Base-by-base conservation (phyloP, 805 yeast species). In the Starmerella kuoi region DNA sequence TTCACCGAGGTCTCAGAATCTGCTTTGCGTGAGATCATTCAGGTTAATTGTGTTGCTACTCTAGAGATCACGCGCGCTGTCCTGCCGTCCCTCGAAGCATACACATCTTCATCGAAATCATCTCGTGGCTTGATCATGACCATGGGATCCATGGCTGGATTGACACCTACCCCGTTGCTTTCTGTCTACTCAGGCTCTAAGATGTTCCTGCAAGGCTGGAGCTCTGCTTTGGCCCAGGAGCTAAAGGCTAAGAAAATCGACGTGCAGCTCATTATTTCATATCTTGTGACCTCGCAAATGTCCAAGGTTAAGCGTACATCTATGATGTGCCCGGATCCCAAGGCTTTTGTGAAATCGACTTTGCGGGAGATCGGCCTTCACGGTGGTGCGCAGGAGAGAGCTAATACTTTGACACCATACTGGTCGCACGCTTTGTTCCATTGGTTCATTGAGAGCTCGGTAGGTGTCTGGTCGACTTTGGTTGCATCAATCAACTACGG, bases 111-210 rank as follows among this genome's bases (percentile, higher is more conserved):
- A 20, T 55, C 65, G 30, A 52, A 57, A 20, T 43, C 55, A 3
- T 51, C 57, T 34, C 50, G 53, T 31, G 95, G 94, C 31, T 71
- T 91, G 55, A 74, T 91, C 46, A 68, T 91, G 53, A 86, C 91
- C 24, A 84, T 91, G 95, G 96, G 97, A 35, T 88, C 97, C 3
- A 88, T 91, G 58, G 94, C 95, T 41, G 98, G 97, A 3, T 70
- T 87, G 52, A 68, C 84, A 36, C 97, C 98, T 42, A 79, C 95
- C 11, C 97, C 98, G 19, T 70, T 76, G 53, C 71, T 91, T 54
- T 94, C 97, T 17, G 81, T 87, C 9, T 91, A 91, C 66, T 81
- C 96, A 17, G 98, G 98, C 20, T 85, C 96, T 36, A 91, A 91
- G 67, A 85, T 94, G 5, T 91, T 91, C 62, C 70, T 91, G 59